Base-by-base conservation (phyloP, 2,329 filamentous ascomycete species). In the Mycosphaerella sp. region DNA sequence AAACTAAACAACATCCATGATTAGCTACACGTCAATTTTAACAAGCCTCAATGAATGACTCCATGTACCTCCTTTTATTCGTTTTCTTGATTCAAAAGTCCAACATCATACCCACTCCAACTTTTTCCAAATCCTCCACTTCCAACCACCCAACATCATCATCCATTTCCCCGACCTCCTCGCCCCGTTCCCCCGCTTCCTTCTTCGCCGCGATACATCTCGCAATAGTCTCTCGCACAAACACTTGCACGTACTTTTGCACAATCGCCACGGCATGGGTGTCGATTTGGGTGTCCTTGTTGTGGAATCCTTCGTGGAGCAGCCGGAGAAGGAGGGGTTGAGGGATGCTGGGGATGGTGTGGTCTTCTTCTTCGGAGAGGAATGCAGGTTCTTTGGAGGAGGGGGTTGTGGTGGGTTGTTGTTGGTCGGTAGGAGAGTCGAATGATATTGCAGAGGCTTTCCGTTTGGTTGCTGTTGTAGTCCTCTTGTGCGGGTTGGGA, bases 71-170 rank as follows among this genome's bases (percentile, higher is more conserved):
- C n/a, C n/a, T n/a, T n/a, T n/a, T n/a, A n/a, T n/a, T n/a, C n/a
- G n/a, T n/a, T n/a, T n/a, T n/a, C n/a, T n/a, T n/a, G n/a, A 5
- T 7, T 72, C 64, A 95, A 57, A 96, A 86, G 69, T 97, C 91
- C 67, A 96, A 75, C 61, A 95, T 70, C 64, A 96, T 72, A 70
- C 95, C 88, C 49, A 87, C 87, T 12, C 87, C 86, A 61, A 94
- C 75, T 70, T 88, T 93, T 72, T 96, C 90, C 54, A 97, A 66
- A 73, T 96, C 90, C 65, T 94, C 89, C 41, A 94, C 84, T 80
- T 90, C 69, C 59, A 89, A 46, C 61, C 66, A 69, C 14, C 56
- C 47, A 1, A 56, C 61, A 35, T 64, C 61, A 21, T 42, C 42
- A 12, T 56, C 57, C 18, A 44, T 42, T 12, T 56, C 57, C 28